A percentile compares a stretch with the other conserved stretches of the same genome.
Conservation (phyloP, 139 green algal species). For the Tetradesmus obliquus region DNA sequence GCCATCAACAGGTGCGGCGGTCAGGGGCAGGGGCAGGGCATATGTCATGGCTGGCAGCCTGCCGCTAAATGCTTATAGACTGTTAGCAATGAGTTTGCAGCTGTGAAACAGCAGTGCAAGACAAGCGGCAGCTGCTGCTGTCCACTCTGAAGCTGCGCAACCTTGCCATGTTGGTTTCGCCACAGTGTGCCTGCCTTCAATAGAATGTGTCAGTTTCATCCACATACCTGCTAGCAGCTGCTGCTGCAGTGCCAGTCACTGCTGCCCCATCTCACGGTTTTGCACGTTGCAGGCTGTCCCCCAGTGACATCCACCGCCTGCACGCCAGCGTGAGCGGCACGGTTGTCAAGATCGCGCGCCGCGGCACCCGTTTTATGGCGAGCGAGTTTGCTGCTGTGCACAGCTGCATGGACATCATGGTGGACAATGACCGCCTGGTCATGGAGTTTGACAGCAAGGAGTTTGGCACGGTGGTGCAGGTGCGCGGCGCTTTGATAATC, state of each 20-base stretch:
- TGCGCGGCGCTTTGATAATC: neutral
- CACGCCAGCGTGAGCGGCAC: constrained; percentile 33
- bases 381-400: constrained; percentile 46
- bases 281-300: constrained; percentile 29
- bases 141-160: neutral
- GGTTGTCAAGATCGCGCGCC: neutral
- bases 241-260: neutral
- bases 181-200: too few relatives aligned
- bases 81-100: too few relatives aligned
- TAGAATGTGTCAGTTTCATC: neutral
- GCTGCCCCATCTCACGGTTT: neutral
- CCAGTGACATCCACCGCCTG: constrained; percentile 47
- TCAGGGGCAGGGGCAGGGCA: too few relatives aligned
- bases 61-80: neutral
- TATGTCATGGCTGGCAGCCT: neutral
- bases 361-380: constrained; percentile 48
- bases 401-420: constrained; percentile 50
- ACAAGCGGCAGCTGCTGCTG: neutral
- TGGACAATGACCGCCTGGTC: constrained; percentile 52
- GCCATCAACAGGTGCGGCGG: constrained; percentile 48
- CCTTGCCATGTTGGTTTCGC: neutral
- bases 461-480: constrained; percentile 53
- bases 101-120: neutral
- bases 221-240: neutral
- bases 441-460: constrained; percentile 49